Evolutionary conservation across 2,329 filamentous ascomycete genomes (phyloP), one percentile per base, ranked within the genome.

Genomic region (Exserohilum turcica): DNA sequence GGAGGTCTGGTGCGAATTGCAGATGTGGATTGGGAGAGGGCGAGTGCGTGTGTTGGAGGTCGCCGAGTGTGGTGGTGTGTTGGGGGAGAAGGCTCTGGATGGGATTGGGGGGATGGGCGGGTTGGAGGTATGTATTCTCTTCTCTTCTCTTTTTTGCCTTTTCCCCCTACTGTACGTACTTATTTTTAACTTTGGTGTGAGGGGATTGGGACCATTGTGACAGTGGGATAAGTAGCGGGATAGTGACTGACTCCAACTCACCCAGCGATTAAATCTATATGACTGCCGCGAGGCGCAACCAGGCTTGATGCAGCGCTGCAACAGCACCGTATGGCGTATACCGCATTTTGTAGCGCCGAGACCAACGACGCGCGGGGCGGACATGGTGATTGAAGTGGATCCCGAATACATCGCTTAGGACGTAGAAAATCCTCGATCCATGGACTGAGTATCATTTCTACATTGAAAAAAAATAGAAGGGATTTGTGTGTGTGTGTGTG

Each of bases 311-410:
- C 61, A 68, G 35, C 47, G 49, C 24, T 52, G 58, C 39, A 72
- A 73, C 35, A 35, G 43, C 12, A 51, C 65, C 1, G 38, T 52
- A n/a, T 73, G 70, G 67, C 56, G 53, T 9, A 67, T 73, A 10
- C 53, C 57, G 18, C 48, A 65, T 15, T 50, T 67, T 28, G 60
- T 68, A 21, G 54, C 64, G 16, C 68, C 71, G 3, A 48, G 47
- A 19, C 37, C 57, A 2, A 42, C 43, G 6, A 29, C 40, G 0
- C 27, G 31, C 6, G 33, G 59, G 10, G 52, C 40, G 9, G 52
- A 60, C 13, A 48, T 50, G 16, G 24, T 66, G 5, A 69, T 74
- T 42, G 72, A 74, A 32, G 70, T 73, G 2, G 72, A 74, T 55
- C 68, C 71, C 0, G 60, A 56, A 6, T 73, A 72, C 36, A 36